Percentiles rank a stretch among this genome's conserved stretches.
Evolutionary conservation across 768 basidiomycete species (phyloP).

Genomic region (Pleurotus citrinopileatus): DNA sequence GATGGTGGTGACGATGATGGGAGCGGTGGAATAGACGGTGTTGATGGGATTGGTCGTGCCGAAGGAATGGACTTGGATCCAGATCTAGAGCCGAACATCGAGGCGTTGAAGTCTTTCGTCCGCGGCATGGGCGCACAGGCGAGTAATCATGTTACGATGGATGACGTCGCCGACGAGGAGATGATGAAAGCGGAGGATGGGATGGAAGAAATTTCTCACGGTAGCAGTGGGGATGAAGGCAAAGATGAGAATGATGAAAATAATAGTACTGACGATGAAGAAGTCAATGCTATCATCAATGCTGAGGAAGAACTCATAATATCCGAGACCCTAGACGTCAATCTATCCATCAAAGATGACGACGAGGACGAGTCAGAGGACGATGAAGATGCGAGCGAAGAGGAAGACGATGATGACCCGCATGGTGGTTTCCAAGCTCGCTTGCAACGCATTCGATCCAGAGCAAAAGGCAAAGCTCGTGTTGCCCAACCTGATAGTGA

Average conservation of each 20-base stretch:
- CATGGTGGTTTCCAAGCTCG: constrained; percentile 43
- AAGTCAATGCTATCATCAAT: constrained; percentile 36
- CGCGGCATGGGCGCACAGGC: constrained; percentile 43
- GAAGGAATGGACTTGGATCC: constrained; percentile 68
- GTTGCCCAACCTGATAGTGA: constrained; percentile 26
- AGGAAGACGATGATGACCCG: constrained; percentile 35
- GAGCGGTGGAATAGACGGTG: constrained; percentile 21
- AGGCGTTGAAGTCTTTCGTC: constrained; percentile 54
- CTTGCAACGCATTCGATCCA: constrained; percentile 36
- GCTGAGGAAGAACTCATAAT: constrained; percentile 45
- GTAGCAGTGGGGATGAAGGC: constrained; percentile 17
- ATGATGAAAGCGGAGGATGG: constrained; percentile 49
- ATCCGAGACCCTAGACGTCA: constrained; percentile 35
- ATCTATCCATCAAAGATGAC: constrained; percentile 17
- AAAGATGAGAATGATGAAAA: constrained; percentile 28
- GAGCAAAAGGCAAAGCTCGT: constrained; percentile 21
- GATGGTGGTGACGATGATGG: constrained; percentile 25
- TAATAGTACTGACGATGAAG: constrained; percentile 28
- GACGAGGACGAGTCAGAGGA: constrained; percentile 29
- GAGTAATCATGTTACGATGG: constrained; percentile 53
- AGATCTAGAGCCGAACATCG: constrained; percentile 44
- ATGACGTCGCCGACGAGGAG: constrained; percentile 59
- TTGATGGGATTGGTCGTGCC: constrained; percentile 20
- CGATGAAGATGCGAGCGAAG: constrained; percentile 31
- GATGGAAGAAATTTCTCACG: constrained; percentile 24